A percentile compares a stretch with the other conserved stretches of the same genome.
These are phyloP conservation scores for Madurella fahalii DNA, from an alignment of 2,329 filamentous ascomycete species.

Conservation along the genomic window DNA sequence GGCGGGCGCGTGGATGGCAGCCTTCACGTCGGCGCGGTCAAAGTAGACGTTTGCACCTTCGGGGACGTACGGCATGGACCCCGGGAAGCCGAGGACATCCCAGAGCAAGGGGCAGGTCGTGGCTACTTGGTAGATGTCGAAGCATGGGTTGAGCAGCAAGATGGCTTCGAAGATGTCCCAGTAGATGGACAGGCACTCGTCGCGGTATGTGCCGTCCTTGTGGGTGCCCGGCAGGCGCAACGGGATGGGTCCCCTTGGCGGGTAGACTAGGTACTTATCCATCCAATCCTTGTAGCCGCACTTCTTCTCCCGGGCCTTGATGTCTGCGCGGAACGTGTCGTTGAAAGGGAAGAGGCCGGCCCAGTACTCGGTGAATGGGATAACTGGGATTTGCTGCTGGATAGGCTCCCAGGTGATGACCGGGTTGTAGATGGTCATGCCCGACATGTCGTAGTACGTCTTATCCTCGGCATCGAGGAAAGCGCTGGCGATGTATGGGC, in stretches of 20 bases:
- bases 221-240: constrained; percentile 41
- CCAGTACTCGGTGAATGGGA: constrained; percentile 60
- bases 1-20: constrained; percentile 65
- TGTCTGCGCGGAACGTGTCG: constrained; percentile 48
- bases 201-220: constrained; percentile 32
- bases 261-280: constrained; percentile 61
- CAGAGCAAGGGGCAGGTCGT: constrained; percentile 67
- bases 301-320: constrained; percentile 48
- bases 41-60: constrained; percentile 63
- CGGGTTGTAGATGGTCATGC: constrained; percentile 71
- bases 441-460: constrained; percentile 63
- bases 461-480: constrained; percentile 66
- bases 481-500: constrained; percentile 68
- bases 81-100: constrained; percentile 66
- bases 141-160: constrained; percentile 66
- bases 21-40: constrained; percentile 65
- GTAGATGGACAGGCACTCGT: constrained; percentile 55
- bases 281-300: constrained; percentile 63
- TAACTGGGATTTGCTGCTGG: constrained; percentile 44
- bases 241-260: constrained; percentile 60
- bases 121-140: constrained; percentile 69
- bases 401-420: constrained; percentile 50
- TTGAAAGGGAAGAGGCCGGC: constrained; percentile 60
- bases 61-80: constrained; percentile 60
- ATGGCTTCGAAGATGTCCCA: constrained; percentile 52